These are phyloP conservation scores for Euphorbia celastroides DNA, from an alignment of 441 rosid species.

Conservation along the genomic window DNA sequence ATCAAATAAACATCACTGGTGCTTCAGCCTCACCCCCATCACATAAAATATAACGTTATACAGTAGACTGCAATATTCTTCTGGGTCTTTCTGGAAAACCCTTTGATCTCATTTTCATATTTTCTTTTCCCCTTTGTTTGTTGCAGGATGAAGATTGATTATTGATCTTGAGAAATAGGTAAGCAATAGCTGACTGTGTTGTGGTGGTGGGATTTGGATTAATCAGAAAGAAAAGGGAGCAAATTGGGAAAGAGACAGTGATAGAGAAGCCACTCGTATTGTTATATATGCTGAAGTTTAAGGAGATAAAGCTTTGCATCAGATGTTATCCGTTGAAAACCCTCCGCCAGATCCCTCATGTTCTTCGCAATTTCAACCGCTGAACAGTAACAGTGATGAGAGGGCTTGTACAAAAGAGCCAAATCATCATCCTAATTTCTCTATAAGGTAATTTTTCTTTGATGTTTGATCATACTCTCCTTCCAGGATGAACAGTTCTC, in stretches of 20 bases:
- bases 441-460: slow-evolving; percentile 59
- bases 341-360: slow-evolving; percentile 74
- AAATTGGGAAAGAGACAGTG: neutral
- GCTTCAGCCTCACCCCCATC: slow-evolving; percentile 39
- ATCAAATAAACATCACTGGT: slow-evolving; percentile 25
- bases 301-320: slow-evolving; percentile 65
- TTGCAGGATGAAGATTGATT: no score
- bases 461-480: slow-evolving; percentile 1
- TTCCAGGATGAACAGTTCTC: slow-evolving; percentile 19
- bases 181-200: slow-evolving; percentile 10
- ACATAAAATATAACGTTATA: slow-evolving; percentile 77
- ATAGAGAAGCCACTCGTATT: slow-evolving; percentile 23
- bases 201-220: slow-evolving; percentile 26
- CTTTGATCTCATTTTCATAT: slow-evolving; percentile 11
- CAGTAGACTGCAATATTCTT: slow-evolving; percentile 14
- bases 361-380: slow-evolving; percentile 41
- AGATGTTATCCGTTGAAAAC: slow-evolving; percentile 89
- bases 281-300: slow-evolving; percentile 66
- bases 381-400: slow-evolving; percentile 38
- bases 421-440: slow-evolving; percentile 51
- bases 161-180: slow-evolving; percentile 18
- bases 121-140: slow-evolving; percentile 14
- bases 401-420: slow-evolving; percentile 33
- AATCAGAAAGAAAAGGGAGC: slow-evolving; percentile 10
- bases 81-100: slow-evolving; percentile 20